phyloP scores from a whole-genome alignment of 1,284 basidiomycete genomes.

The Trametes pubescens region DNA sequence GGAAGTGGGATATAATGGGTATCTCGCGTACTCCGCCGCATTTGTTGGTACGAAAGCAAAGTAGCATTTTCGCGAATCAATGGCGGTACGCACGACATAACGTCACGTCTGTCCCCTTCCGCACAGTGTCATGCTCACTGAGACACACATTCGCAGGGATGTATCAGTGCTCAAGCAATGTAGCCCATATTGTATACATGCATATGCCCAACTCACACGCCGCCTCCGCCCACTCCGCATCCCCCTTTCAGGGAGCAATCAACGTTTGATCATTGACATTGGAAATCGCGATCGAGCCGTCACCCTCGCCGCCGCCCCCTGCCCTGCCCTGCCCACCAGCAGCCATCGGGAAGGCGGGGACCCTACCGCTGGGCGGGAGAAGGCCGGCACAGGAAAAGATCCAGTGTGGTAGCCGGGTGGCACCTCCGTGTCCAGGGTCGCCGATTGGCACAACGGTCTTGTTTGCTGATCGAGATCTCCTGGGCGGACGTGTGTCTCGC shows the following conservation, averaged over 20 bases:
- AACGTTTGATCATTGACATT: not conserved
- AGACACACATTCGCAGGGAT: not conserved
- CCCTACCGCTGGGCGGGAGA: not conserved
- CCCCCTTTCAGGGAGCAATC: not conserved
- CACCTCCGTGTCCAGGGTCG: not conserved
- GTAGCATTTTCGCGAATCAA: no score
- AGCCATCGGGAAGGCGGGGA: not conserved
- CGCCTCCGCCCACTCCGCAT: not conserved
- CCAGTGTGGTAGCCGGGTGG: not conserved
- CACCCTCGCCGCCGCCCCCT: not conserved
- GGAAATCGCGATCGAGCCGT: not conserved
- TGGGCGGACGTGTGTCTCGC: not conserved
- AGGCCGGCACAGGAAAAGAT: not conserved
- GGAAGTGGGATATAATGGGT: no score
- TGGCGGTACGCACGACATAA: no score
- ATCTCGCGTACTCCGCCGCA: no score
- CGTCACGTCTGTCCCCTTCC: no score
- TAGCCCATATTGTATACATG: not conserved
- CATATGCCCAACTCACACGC: not conserved
- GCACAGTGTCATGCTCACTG: no score
- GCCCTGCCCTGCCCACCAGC: not conserved
- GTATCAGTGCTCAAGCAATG: not conserved
- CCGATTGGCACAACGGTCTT: conserved; percentile 6
- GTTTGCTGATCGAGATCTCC: conserved; percentile 3
- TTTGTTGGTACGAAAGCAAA: no score